Evolutionary conservation across 2,329 filamentous ascomycete genomes (phyloP).

Genomic region (Iodosphaeria phyllophila): DNA sequence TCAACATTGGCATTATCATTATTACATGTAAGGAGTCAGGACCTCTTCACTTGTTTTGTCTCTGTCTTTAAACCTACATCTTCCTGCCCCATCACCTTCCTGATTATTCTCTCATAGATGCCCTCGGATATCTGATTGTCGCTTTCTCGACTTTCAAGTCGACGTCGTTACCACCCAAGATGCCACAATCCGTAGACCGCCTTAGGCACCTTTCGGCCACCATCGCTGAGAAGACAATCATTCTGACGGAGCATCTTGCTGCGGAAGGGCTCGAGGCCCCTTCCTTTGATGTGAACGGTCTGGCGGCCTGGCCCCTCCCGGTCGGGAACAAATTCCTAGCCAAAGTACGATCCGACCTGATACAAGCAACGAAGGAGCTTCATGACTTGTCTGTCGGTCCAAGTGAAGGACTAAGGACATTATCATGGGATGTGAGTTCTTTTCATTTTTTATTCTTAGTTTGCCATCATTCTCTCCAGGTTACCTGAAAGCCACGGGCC

Average conservation of each 20-base stretch:
- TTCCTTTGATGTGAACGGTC: neutral
- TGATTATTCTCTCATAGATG: no score
- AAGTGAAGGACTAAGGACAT: neutral
- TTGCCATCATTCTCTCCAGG: no score
- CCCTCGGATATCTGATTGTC: no score
- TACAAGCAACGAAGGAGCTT: conserved; percentile 1
- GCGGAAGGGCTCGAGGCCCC: neutral
- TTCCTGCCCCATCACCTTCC: no score
- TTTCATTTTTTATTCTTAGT: no score
- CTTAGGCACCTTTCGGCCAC: neutral
- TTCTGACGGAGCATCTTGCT: conserved; percentile 1
- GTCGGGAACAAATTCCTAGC: neutral
- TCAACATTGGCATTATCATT: no score
- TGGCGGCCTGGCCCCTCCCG: neutral
- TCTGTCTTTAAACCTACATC: no score
- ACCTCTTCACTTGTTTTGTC: no score
- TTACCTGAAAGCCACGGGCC: no score
- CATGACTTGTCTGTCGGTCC: conserved; percentile 1
- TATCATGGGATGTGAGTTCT: conserved; percentile 1
- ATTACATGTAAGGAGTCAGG: no score
- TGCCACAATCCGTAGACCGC: neutral
- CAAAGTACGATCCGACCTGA: neutral
- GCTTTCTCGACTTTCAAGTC: no score
- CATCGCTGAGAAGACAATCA: neutral
- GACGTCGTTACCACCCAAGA: no score